These are phyloP conservation scores for Colletotrichum theobromicola DNA, from an alignment of 2,329 filamentous ascomycete species.

Conservation along the genomic window DNA sequence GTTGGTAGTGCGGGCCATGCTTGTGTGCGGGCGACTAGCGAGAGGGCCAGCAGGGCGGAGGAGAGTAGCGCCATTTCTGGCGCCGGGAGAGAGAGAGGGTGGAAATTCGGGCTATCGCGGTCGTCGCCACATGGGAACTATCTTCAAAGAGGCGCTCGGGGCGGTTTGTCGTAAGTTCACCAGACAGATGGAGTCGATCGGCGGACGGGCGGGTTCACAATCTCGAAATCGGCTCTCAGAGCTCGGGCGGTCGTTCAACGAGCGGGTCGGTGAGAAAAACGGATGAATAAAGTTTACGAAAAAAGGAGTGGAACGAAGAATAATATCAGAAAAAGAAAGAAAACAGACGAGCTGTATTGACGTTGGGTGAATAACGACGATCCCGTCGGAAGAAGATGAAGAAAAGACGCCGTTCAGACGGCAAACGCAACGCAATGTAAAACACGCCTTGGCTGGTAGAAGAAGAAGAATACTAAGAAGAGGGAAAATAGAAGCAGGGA, in stretches of 20 bases:
- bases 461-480: background rate
- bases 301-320: background rate
- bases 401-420: conserved; percentile 5
- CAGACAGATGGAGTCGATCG: background rate
- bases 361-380: background rate
- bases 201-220: background rate
- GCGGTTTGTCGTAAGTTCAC: background rate
- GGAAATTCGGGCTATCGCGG: conserved; percentile 16
- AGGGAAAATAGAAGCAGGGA: conserved; percentile 2
- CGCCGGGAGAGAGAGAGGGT: background rate
- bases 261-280: background rate
- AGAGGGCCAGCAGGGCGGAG: conserved; percentile 19
- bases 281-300: background rate
- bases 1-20: conserved; percentile 24
- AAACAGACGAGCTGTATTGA: background rate
- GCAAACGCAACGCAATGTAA: conserved; percentile 11
- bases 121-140: conserved; percentile 20
- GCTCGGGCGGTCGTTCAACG: background rate
- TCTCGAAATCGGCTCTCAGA: background rate
- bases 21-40: background rate
- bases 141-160: background rate
- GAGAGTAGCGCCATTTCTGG: conserved; percentile 12
- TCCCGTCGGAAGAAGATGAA: background rate
- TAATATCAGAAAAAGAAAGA: background rate
- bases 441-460: conserved; percentile 2